These are phyloP conservation scores for Cladobotryum protrusum DNA, from an alignment of 2,329 filamentous ascomycete genomes.

Conservation along the genomic window DNA sequence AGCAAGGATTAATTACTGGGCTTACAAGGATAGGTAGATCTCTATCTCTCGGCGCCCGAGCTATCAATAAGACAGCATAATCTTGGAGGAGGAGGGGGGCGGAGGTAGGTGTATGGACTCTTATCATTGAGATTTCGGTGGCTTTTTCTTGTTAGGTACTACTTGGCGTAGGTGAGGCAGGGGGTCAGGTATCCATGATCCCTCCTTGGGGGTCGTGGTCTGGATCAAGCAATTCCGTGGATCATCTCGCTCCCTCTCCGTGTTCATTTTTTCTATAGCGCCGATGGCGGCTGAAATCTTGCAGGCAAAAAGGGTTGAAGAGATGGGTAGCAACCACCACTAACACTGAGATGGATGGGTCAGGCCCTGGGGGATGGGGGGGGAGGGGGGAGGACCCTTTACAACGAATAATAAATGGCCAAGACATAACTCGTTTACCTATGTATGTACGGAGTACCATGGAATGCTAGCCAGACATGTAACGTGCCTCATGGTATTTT, in stretches of 20 bases:
- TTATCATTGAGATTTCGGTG: no score
- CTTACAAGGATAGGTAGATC: no score
- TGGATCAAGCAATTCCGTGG: no score
- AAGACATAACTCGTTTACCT: slow-evolving; percentile 24
- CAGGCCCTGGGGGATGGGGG: not conserved
- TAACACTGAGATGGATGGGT: slow-evolving; percentile 3
- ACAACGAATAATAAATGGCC: slow-evolving; percentile 22
- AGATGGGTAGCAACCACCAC: slow-evolving; percentile 5
- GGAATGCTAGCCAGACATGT: slow-evolving; percentile 1
- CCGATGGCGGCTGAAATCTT: slow-evolving; percentile 10
- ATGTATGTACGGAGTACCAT: slow-evolving; percentile 1
- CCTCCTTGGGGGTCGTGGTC: no score
- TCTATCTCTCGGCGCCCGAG: slow-evolving; percentile 1
- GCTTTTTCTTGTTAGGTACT: no score
- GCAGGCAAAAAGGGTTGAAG: slow-evolving; percentile 1
- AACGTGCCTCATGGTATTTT: slow-evolving; percentile 5
- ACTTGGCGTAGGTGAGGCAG: no score
- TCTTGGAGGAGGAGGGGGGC: not conserved
- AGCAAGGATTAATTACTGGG: no score
- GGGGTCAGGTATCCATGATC: no score
- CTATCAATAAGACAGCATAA: not conserved
- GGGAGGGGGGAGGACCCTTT: slow-evolving; percentile 2
- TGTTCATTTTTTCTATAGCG: slow-evolving; percentile 3
- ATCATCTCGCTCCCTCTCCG: not conserved
- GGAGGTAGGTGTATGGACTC: no score